These are phyloP conservation scores for Neoscytalidium dimidiatum DNA, from an alignment of 2,329 filamentous ascomycete species.

Conservation along the genomic window DNA sequence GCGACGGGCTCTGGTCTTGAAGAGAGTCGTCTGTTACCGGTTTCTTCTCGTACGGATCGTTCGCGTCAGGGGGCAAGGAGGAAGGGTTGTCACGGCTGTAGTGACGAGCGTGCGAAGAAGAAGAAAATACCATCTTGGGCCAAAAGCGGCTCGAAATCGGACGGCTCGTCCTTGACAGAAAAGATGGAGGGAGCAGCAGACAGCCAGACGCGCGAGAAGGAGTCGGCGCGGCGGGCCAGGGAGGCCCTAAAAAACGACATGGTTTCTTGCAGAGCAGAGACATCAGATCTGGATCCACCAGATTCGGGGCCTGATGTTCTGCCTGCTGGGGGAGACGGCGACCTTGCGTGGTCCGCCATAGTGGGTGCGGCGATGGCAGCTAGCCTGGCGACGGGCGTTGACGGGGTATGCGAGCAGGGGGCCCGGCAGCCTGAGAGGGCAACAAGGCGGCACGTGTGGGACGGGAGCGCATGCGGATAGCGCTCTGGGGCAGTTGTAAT, in stretches of 20 bases:
- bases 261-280: not conserved
- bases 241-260: conserved; percentile 11
- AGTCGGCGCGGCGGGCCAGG: not conserved
- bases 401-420: not conserved
- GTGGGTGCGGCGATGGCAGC: not conserved
- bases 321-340: not conserved
- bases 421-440: not conserved
- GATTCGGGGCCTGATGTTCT: not conserved
- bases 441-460: conserved; percentile 1
- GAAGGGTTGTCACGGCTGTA: not conserved
- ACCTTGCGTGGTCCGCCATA: not conserved
- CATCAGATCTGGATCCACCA: not conserved
- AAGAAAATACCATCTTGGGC: conserved; percentile 12
- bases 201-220: conserved; percentile 4
- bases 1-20: conserved; percentile 16
- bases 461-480: not conserved
- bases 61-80: not conserved
- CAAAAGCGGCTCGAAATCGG: conserved; percentile 7
- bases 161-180: conserved; percentile 1
- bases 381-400: not conserved
- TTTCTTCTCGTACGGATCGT: not conserved
- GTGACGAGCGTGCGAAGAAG: not conserved
- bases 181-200: conserved; percentile 10
- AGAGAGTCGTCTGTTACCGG: conserved; percentile 7
- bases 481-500: not conserved